Percentiles rank a stretch among this genome's conserved stretches.
These are phyloP conservation scores for Glycine soja DNA, from an alignment of 306 rosid species.

Conservation along the genomic window DNA sequence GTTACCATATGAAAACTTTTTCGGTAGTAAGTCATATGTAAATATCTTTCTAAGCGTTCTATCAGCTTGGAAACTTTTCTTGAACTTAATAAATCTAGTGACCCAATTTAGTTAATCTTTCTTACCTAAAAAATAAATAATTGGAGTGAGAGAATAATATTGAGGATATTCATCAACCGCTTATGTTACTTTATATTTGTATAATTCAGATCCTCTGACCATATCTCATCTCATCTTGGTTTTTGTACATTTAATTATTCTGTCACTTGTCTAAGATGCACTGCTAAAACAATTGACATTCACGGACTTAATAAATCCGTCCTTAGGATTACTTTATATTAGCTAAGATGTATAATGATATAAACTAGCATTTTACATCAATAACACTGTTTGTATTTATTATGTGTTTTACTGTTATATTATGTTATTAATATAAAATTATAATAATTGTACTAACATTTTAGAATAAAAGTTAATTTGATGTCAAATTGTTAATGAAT, in stretches of 20 bases:
- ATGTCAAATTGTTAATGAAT: neutral
- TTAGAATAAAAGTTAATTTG: neutral
- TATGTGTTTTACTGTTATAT: too few species aligned
- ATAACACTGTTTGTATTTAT: neutral
- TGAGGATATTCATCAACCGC: neutral
- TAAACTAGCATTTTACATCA: neutral
- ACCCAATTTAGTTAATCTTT: too few species aligned
- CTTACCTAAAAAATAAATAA: too few species aligned
- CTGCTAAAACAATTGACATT: neutral
- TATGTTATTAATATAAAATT: neutral
- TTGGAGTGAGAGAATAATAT: neutral
- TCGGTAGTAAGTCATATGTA: too few species aligned
- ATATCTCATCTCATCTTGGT: neutral
- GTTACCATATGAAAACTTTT: too few species aligned
- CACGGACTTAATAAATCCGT: neutral
- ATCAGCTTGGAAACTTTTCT: too few species aligned
- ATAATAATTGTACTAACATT: neutral
- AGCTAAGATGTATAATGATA: neutral
- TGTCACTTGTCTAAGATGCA: neutral
- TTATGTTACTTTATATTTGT: constrained; percentile 1
- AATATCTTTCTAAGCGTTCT: too few species aligned
- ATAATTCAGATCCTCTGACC: neutral
- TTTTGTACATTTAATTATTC: neutral
- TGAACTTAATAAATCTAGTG: too few species aligned
- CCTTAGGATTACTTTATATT: neutral